Percentiles rank a stretch among this genome's conserved stretches.
Conservation (phyloP, 2,329 filamentous ascomycete species). For the Trichoderma sp. region DNA sequence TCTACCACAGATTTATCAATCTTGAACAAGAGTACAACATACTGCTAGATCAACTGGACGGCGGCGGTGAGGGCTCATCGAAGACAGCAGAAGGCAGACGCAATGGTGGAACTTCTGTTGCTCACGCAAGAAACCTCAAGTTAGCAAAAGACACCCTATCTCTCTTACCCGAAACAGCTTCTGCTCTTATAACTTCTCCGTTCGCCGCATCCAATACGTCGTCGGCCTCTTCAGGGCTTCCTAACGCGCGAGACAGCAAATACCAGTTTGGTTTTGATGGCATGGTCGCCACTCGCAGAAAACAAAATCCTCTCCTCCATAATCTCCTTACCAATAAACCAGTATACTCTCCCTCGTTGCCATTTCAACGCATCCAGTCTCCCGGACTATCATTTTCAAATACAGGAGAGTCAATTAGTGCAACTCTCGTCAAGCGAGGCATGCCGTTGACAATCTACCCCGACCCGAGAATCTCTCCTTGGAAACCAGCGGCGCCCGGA, state of each 20-base stretch:
- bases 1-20: slow-evolving; percentile 71
- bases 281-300: slow-evolving; percentile 56
- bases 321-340: slow-evolving; percentile 96
- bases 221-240: slow-evolving; percentile 41
- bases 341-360: slow-evolving; percentile 86
- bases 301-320: slow-evolving; percentile 85
- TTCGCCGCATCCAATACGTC: slow-evolving; percentile 66
- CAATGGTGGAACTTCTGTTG: slow-evolving; percentile 35
- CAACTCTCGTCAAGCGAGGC: slow-evolving; percentile 87
- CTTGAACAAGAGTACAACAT: slow-evolving; percentile 82
- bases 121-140: slow-evolving; percentile 70
- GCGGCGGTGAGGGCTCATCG: slow-evolving; percentile 34
- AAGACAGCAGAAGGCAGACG: slow-evolving; percentile 36
- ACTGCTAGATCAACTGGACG: slow-evolving; percentile 63
- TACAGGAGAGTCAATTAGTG: slow-evolving; percentile 43
- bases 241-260: slow-evolving; percentile 47
- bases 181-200: slow-evolving; percentile 85
- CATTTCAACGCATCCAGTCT: slow-evolving; percentile 62
- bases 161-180: slow-evolving; percentile 79
- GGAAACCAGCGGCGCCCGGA: slow-evolving; percentile 66
- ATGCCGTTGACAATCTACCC: slow-evolving; percentile 87
- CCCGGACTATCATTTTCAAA: slow-evolving; percentile 38
- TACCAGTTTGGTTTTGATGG: slow-evolving; percentile 51
- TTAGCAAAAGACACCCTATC: slow-evolving; percentile 70
- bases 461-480: slow-evolving; percentile 67